Conservation (phyloP, 2,329 filamentous ascomycete genomes). For the Fusarium nygamai region DNA sequence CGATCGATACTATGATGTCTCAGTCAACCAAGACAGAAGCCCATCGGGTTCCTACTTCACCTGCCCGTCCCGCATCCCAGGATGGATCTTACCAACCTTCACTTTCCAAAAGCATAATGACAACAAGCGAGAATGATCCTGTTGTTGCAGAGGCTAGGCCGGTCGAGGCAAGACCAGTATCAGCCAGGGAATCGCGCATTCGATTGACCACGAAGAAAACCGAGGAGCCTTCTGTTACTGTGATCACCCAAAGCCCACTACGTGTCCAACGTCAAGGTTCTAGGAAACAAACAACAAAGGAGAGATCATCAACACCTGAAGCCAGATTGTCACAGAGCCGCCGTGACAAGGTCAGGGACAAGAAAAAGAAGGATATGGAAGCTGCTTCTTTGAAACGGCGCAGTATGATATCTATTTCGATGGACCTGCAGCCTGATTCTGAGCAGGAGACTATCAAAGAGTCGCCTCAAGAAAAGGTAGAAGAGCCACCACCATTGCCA, state of each 20-base stretch:
- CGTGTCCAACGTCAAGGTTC: conserved; percentile 3
- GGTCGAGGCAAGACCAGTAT: conserved; percentile 16
- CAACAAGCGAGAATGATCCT: conserved; percentile 28
- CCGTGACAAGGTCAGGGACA: conserved; percentile 52
- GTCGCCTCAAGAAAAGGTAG: background rate
- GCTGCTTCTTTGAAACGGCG: conserved; percentile 42
- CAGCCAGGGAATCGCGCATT: conserved; percentile 21
- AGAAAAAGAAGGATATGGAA: conserved; percentile 54
- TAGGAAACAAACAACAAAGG: background rate
- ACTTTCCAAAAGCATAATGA: conserved; percentile 36
- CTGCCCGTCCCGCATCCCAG: conserved; percentile 7
- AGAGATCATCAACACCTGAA: conserved; percentile 20
- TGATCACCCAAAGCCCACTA: conserved; percentile 39
- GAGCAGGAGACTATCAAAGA: conserved; percentile 2
- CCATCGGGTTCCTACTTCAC: conserved; percentile 4
- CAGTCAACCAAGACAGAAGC: conserved; percentile 12
- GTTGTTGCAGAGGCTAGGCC: conserved; percentile 22
- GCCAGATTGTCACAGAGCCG: conserved; percentile 45
- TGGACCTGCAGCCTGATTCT: background rate
- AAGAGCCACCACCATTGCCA: conserved; percentile 24
- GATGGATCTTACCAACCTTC: conserved; percentile 22
- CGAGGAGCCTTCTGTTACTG: conserved; percentile 23
- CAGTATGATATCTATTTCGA: conserved; percentile 11
- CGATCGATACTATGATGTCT: conserved; percentile 44
- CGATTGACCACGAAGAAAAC: conserved; percentile 12